phyloP scores from a whole-genome alignment of 208 protist genomes.

The Acanthamoeba lenticulata region DNA sequence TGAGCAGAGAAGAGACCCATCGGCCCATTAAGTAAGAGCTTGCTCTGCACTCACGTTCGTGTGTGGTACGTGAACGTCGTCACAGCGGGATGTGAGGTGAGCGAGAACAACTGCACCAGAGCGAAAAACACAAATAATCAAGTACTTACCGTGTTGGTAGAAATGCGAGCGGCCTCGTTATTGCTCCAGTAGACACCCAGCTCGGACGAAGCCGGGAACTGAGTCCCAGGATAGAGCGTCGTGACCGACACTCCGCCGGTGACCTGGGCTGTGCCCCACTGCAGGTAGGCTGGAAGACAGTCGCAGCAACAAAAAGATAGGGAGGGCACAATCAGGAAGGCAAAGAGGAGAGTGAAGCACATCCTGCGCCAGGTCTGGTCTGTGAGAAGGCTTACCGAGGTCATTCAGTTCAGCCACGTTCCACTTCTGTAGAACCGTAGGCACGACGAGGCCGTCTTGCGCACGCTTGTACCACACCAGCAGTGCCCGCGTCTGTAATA shows the following conservation, averaged over 20 bases:
- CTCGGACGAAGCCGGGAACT: neutral
- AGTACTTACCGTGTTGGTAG: neutral
- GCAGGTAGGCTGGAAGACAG: slow-evolving; percentile 34
- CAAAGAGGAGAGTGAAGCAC: neutral
- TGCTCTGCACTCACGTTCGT: slow-evolving; percentile 54
- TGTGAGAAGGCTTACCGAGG: neutral
- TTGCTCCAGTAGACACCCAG: neutral
- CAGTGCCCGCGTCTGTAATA: neutral
- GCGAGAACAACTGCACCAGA: too few species aligned
- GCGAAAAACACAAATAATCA: too few species aligned
- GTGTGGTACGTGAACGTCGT: neutral
- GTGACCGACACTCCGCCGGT: slow-evolving; percentile 39
- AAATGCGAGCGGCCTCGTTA: neutral
- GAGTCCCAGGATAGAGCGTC: neutral
- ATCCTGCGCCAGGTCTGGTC: neutral
- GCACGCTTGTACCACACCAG: neutral
- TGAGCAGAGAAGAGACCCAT: neutral
- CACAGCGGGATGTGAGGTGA: neutral
- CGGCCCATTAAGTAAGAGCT: neutral
- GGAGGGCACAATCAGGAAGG: neutral
- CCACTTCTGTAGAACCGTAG: neutral
- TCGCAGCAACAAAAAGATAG: neutral
- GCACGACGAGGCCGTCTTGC: neutral
- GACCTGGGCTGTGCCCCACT: slow-evolving; percentile 5
- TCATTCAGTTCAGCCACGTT: neutral